Base-by-base conservation (phyloP, 306 rosid genomes). In the Lagenaria siceraria region DNA sequence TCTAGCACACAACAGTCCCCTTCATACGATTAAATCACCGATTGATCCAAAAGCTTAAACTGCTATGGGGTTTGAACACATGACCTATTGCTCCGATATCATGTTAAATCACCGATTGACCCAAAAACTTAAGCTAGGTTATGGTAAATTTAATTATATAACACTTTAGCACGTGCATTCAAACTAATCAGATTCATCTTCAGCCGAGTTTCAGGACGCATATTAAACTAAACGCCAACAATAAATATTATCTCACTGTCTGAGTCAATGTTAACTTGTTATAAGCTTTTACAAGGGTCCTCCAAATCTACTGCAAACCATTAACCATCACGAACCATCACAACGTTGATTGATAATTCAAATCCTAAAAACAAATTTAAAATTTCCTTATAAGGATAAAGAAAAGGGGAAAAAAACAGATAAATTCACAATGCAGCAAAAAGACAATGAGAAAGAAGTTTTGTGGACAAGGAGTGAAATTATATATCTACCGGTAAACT, bases 331-430 rank as follows among this genome's bases (percentile, higher is more conserved):
- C 36, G 87, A 76, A 75, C 85, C 83, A 84, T 64, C 91, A 89
- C 86, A 88, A 80, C 83, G 88, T 77, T 83, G 77, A 84, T 46
- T 76, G 63, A 81, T 27, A 71, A 80, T 84, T 58, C 84, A 86
- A 82, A 87, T 86, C 87, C 92, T 87, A 81, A 77, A 75, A 84
- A 66, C 55, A 82, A 61, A 78, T 71, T 38, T 29, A 49, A 7
- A 22, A 7, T 27, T 10, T 36, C 71, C 15, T 71, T 66, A 10
- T 29, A 66, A 38, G 18, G 31, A 53, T 51, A 42, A 38, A 1
- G 49, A 66, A 81, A 21, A 19, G 0, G 25, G 48, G 19, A 18
- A 31, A 29, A 43, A 31, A 27, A 49, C 14, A 64, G 10, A 43
- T n/a, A 49, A 36, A 54, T 10, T 22, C 52, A 49, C 6, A 43